These are phyloP conservation scores for Suillus clintonianus DNA, from an alignment of 768 basidiomycete species.

Conservation along the genomic window DNA sequence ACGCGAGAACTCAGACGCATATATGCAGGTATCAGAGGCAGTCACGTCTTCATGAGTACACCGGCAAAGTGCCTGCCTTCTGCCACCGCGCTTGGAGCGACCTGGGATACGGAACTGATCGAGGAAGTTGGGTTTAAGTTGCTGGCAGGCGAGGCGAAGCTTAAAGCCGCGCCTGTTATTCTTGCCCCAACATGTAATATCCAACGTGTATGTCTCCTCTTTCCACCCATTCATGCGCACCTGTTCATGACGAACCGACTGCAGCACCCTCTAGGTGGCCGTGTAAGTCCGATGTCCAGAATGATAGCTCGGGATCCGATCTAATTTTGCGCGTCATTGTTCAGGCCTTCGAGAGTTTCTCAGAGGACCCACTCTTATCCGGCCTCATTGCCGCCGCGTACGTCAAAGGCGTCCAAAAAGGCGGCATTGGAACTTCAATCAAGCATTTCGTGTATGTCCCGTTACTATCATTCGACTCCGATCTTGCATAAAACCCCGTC, in stretches of 20 bases:
- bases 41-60: slow-evolving; percentile 79
- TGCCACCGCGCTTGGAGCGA: slow-evolving; percentile 74
- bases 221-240: neutral
- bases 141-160: slow-evolving; percentile 73
- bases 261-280: slow-evolving; percentile 71
- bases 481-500: neutral
- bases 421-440: slow-evolving; percentile 76
- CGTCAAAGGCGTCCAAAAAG: slow-evolving; percentile 73
- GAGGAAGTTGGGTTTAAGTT: slow-evolving; percentile 62
- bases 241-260: neutral
- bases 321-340: slow-evolving; percentile 6
- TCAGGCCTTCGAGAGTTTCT: slow-evolving; percentile 76
- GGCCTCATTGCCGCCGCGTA: slow-evolving; percentile 72
- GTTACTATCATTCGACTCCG: neutral
- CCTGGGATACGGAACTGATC: slow-evolving; percentile 69
- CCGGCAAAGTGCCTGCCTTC: slow-evolving; percentile 80
- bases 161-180: slow-evolving; percentile 65
- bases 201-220: slow-evolving; percentile 58
- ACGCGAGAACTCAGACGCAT: neutral
- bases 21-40: slow-evolving; percentile 54
- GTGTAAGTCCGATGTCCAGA: slow-evolving; percentile 39
- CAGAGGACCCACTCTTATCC: slow-evolving; percentile 76
- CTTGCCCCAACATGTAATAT: slow-evolving; percentile 86
- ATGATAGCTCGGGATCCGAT: neutral
- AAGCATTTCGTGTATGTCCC: slow-evolving; percentile 76